Base-by-base conservation (phyloP, 2,329 filamentous ascomycete species). In the Scedosporium boydii region DNA sequence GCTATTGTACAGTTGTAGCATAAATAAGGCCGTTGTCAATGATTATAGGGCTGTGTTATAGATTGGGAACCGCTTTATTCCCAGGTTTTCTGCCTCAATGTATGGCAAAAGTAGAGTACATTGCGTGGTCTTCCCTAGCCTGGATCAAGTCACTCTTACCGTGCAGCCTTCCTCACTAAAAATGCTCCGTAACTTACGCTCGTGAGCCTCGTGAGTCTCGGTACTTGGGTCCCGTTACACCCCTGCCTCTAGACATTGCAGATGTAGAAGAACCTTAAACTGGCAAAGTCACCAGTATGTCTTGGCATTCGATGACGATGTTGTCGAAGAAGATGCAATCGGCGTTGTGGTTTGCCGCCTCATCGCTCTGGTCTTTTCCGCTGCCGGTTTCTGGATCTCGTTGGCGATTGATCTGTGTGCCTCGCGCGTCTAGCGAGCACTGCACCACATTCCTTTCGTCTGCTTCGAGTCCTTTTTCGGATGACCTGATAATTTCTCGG, bases 41-140 rank as follows among this genome's bases (percentile, higher is more conserved):
- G 42, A 26, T n/a, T 53, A 60, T 60, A 60, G 59, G 59, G 59
- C 59, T 60, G 59, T 60, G 27, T 55, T 53, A 60, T 60, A 53
- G 44, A 60, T 60, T 51, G 42, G 42, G 14, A 55, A 55, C 51
- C 51, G 29, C 51, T 38, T 53, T 44, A n/a, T 60, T 60, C 42
- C 59, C 59, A n/a, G 44, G 59, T 51, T 51, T 60, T 38, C 44
- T n/a, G 16, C 41, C 9, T 16, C 41, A 44, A 51, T 34, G 59
- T 53, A 44, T 58, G 46, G 34, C 23, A 27, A 55, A 55, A 58
- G 56, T 58, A 58, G 5, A 58, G 56, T 58, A 58, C 56, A 34
- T 58, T 38, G 16, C 14, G 4, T 38, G 27, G n/a, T 51, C 23
- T 16, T 10, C 18, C 12, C 21, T 58, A 58, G 56, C 59, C 26